Conservation (phyloP, 805 yeast species). For the Kluyveromyces nonfermentans region DNA sequence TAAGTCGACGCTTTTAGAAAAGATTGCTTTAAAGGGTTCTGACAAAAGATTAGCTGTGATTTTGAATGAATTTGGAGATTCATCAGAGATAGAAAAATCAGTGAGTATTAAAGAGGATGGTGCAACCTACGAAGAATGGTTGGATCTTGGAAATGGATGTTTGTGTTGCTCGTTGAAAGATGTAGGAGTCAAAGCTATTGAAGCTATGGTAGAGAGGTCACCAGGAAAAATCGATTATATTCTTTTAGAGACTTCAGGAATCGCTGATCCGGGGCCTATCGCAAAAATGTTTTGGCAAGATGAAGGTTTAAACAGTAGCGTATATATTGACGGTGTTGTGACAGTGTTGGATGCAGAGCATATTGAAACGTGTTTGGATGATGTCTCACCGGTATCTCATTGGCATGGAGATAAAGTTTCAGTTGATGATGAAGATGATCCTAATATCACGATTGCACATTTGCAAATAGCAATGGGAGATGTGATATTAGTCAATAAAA, state of each 20-base stretch:
- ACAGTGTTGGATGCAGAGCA: slow-evolving; percentile 77
- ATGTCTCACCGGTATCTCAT: slow-evolving; percentile 50
- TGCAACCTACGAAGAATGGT: slow-evolving; percentile 77
- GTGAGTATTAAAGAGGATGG: slow-evolving; percentile 51
- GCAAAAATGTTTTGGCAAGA: slow-evolving; percentile 98
- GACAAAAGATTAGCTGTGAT: slow-evolving; percentile 78
- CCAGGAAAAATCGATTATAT: slow-evolving; percentile 79
- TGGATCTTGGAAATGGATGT: slow-evolving; percentile 94
- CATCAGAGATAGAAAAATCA: slow-evolving; percentile 81
- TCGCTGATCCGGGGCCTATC: slow-evolving; percentile 97
- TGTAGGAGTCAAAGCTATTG: slow-evolving; percentile 90
- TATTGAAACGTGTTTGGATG: slow-evolving; percentile 57
- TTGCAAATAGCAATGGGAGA: slow-evolving; percentile 89
- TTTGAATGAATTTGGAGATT: slow-evolving; percentile 85
- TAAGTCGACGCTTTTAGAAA: slow-evolving; percentile 74
- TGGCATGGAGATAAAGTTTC: slow-evolving; percentile 44
- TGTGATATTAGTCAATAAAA: slow-evolving; percentile 66
- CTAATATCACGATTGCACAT: slow-evolving; percentile 66
- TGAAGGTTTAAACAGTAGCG: slow-evolving; percentile 73
- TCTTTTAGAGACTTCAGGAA: slow-evolving; percentile 88
- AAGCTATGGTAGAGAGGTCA: slow-evolving; percentile 63
- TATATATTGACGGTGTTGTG: slow-evolving; percentile 84
- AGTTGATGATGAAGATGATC: slow-evolving; percentile 19
- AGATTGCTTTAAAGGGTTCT: slow-evolving; percentile 56
- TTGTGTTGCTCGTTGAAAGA: slow-evolving; percentile 94